phyloP scores from a whole-genome alignment of 805 yeast species.

The Saccharomyces eubayanus region DNA sequence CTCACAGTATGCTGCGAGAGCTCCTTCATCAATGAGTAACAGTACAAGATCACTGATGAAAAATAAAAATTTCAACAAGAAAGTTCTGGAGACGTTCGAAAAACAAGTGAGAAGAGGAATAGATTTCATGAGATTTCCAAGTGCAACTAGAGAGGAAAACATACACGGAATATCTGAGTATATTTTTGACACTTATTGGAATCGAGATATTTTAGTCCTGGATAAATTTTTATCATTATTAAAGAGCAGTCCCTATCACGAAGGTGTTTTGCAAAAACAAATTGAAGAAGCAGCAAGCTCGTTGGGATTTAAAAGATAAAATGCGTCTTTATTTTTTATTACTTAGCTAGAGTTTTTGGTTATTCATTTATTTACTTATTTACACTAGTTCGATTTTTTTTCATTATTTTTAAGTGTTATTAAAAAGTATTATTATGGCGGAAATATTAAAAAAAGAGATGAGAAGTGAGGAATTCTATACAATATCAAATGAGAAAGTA shows the following conservation, averaged over 20 bases:
- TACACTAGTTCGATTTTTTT: not conserved
- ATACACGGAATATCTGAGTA: constrained; percentile 29
- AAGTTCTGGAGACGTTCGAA: constrained; percentile 19
- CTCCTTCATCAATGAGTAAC: not conserved
- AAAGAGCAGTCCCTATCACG: constrained; percentile 18
- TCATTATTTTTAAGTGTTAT: not conserved
- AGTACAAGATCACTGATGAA: not conserved
- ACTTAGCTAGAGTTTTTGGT: not conserved
- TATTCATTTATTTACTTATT: not conserved
- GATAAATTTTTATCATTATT: constrained; percentile 17
- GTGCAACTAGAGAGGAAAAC: constrained; percentile 29
- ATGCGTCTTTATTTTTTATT: not conserved
- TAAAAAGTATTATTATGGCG: not conserved
- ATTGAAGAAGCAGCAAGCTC: constrained; percentile 22
- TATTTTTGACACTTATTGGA: constrained; percentile 33
- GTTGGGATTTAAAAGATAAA: constrained; percentile 16
- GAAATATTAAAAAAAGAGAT: not conserved
- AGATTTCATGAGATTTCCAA: constrained; percentile 30
- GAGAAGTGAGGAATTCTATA: not conserved
- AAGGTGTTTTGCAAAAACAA: constrained; percentile 20
- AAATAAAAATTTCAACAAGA: not conserved
- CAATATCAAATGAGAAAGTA: too few relatives aligned
- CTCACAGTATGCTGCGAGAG: not conserved
- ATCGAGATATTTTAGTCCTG: constrained; percentile 20
- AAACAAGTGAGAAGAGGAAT: constrained; percentile 26